Evolutionary conservation across 208 protist species (phyloP), one percentile per base, ranked within the genome.

Genomic region (Sergeia podlipaevii): DNA sequence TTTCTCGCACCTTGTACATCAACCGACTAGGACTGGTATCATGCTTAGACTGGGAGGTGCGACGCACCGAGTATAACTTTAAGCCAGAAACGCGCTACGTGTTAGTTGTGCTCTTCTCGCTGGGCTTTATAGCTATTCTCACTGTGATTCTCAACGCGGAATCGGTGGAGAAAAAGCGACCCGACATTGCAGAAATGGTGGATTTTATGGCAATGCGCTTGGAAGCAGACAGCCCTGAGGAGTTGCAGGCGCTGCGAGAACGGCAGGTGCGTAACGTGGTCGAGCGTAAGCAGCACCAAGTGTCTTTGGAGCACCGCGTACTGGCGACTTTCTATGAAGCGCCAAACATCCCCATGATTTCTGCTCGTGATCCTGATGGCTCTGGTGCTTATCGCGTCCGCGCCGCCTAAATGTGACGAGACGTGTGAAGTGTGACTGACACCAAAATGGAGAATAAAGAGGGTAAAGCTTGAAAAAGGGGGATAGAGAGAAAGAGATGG

Each of bases 1-100:
- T 94, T 7, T 94, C 86, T 2, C 77, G 86, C 15, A 94, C 86
- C 5, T 50, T 94, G 32, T 94, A 85, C 70, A 94, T 94, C 38
- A 94, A 94, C 51, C 73, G 81, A n/a, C 66, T 94, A 2, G 86
- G 86, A 3, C 63, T 91, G n/a, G 86, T 94, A 8, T 89, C 82
- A 0, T 94, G 86, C 37, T 72, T 94, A n/a, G 86, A 94, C 56
- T 94, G 83, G 83, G 83, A 94, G 45, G 80, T 91, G 29, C 80
- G 83, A 7, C 80, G 86, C 28, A 94, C 83, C 0, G 83, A 94
- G 74, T 94, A 89, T 62, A 87, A 94, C 63, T 89, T 91, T 45
- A 66, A 55, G 4, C 80, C 82, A 8, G 70, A 84, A 49, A 77
- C 78, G 24, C 76, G 89, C 60, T 68, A 64, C 11, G 70, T 78